Base-by-base conservation (phyloP, 345 rosid species). In the Sisymbrium altissimum region DNA sequence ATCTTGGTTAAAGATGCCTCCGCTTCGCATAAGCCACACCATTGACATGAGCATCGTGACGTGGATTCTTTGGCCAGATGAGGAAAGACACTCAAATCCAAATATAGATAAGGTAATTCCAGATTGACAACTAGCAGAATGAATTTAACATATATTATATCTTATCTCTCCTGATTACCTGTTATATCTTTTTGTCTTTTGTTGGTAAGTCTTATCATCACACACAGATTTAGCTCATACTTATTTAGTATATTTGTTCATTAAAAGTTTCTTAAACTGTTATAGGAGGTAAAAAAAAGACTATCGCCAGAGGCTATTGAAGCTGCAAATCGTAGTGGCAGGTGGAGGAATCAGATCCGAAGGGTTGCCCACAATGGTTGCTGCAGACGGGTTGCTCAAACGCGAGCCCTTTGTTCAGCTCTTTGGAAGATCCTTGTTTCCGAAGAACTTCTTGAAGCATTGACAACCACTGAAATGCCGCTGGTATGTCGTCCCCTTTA, bases 31-130 rank as follows among this genome's bases (percentile, higher is more conserved):
- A 33, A 81, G 76, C 69, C 82, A 83, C 74, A 91, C 82, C 77
- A 73, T 88, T 78, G 97, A 94, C 73, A 66, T 91, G 86, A 79
- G 83, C 72, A 83, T 91, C 36, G 89, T 82, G 73, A 85, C 88
- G 11, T 94, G 98, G 98, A 82, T 94, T 86, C 88, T 94, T 70
- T 94, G 97, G 98, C 97, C 98, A 46, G 97, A 94, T 81, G 97
- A 94, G 70, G 97, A 87, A 86, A 89, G 89, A 82, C 87, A 85
- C 81, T 88, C 97, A 66, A 80, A 79, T 69, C 97, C 93, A 64
- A 92, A 84, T 78, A 74, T 94, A 50, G 98, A 91, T 67, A 94
- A 89, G 97, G 97, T 94, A 89, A 66, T 77, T 72, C 33, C 41
- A 35, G 39, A 57, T 13, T 52, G 13, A 55, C 45, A 40, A 32